Evolutionary conservation across 1,284 basidiomycete genomes (phyloP).

Genomic region (Porodaedalea pini): DNA sequence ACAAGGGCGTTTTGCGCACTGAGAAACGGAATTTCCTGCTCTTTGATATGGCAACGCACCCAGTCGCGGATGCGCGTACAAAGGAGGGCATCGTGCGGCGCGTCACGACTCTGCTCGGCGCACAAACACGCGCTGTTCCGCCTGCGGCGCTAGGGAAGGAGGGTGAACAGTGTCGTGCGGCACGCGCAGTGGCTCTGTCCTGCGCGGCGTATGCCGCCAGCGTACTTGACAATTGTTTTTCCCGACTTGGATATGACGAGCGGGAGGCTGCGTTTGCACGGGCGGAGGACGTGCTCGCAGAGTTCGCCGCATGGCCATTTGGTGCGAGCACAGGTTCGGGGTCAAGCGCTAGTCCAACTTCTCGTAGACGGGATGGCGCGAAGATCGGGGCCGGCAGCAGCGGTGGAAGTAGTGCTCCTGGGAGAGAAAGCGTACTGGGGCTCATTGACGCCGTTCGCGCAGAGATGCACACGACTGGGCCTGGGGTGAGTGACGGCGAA

Average conservation of each 20-base stretch:
- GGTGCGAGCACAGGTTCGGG: conserved; percentile 32
- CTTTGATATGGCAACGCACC: conserved; percentile 99
- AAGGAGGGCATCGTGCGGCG: conserved; percentile 84
- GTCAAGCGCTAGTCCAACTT: conserved; percentile 26
- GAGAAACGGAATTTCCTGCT: conserved; percentile 96
- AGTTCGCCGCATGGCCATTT: conserved; percentile 89
- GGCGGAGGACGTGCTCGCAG: conserved; percentile 87
- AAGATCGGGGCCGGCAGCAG: conserved; percentile 53
- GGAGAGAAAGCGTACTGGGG: conserved; percentile 67
- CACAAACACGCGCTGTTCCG: conserved; percentile 80
- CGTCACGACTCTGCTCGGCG: conserved; percentile 73
- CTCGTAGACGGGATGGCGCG: conserved; percentile 40
- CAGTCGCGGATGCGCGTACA: conserved; percentile 85
- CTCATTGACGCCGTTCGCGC: conserved; percentile 76
- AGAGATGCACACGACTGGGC: conserved; percentile 47
- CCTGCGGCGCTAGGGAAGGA: conserved; percentile 69
- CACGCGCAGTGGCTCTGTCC: conserved; percentile 80
- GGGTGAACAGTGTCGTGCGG: conserved; percentile 73
- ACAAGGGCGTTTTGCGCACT: conserved; percentile 95
- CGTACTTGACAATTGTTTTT: conserved; percentile 92
- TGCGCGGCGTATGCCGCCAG: conserved; percentile 89
- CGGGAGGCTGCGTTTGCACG: conserved; percentile 87
- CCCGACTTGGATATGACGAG: conserved; percentile 83
- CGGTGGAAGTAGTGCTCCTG: conserved; percentile 37
- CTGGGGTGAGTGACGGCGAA: conserved; percentile 44